phyloP scores from a whole-genome alignment of 2,329 filamentous ascomycete genomes.

The Colletotrichum nymphaeae region DNA sequence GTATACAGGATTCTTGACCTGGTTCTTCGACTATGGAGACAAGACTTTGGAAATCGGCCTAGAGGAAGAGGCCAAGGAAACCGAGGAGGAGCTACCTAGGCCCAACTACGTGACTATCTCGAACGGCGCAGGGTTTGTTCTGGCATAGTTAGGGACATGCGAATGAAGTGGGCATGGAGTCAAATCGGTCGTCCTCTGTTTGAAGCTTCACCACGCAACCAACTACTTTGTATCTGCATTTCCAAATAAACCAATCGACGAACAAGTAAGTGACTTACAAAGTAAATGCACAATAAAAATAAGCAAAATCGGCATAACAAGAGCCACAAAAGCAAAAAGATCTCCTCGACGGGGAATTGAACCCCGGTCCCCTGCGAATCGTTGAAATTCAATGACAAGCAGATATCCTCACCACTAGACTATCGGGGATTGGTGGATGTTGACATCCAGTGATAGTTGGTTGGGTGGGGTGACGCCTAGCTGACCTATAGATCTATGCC shows the following conservation, averaged over 20 bases:
- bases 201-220: background rate
- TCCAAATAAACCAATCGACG: background rate
- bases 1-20: background rate
- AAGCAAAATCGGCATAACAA: background rate
- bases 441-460: background rate
- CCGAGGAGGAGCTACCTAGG: background rate
- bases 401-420: constrained; percentile 36
- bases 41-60: background rate
- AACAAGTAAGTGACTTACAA: too few relatives aligned
- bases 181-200: background rate
- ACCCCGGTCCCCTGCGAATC: constrained; percentile 33
- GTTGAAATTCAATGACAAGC: constrained; percentile 2
- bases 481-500: accelerated
- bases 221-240: too few relatives aligned
- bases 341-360: constrained; percentile 35
- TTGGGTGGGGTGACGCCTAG: background rate
- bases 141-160: background rate
- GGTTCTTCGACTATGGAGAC: background rate
- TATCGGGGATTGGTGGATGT: constrained; percentile 18
- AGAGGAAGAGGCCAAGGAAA: constrained; percentile 3
- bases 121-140: background rate
- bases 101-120: background rate
- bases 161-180: background rate
- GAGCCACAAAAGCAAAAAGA: background rate
- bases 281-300: background rate